Evolutionary conservation across 2,329 filamentous ascomycete genomes (phyloP).

Genomic region (Pseudopithomyces maydicus): DNA sequence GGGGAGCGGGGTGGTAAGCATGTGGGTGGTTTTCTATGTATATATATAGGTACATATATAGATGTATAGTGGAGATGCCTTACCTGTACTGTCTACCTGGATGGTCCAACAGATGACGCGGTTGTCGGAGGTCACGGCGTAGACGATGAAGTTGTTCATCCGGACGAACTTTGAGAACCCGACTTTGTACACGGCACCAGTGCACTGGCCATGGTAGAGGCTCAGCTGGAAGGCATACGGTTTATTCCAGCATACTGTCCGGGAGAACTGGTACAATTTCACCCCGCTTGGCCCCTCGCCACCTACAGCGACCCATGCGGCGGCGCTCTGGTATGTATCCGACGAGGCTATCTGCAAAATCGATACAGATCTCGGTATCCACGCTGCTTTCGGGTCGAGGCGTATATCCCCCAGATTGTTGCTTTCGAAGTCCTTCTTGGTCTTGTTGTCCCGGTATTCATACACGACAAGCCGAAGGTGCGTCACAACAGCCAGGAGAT

Average conservation of each 20-base stretch:
- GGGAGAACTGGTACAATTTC: slow-evolving; percentile 21
- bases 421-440: background rate
- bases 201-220: slow-evolving; percentile 20
- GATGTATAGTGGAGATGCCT: background rate
- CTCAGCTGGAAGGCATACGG: slow-evolving; percentile 10
- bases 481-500: slow-evolving; percentile 28
- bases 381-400: slow-evolving; percentile 16
- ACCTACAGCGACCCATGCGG: slow-evolving; percentile 23
- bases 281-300: slow-evolving; percentile 26
- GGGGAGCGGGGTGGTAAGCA: background rate
- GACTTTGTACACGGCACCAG: slow-evolving; percentile 18
- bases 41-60: too few species aligned
- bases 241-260: slow-evolving; percentile 15
- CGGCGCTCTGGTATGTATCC: slow-evolving; percentile 3
- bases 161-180: slow-evolving; percentile 19
- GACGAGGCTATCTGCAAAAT: slow-evolving; percentile 17
- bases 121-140: slow-evolving; percentile 22
- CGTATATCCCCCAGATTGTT: slow-evolving; percentile 7
- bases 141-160: slow-evolving; percentile 14
- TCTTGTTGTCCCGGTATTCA: slow-evolving; percentile 15
- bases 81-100: background rate
- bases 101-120: slow-evolving; percentile 23
- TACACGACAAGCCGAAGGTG: slow-evolving; percentile 24
- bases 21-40: too few species aligned
- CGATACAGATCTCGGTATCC: slow-evolving; percentile 23